Evolutionary conservation across 805 yeast species (phyloP).

Genomic region (Kuraishia floccosa): DNA sequence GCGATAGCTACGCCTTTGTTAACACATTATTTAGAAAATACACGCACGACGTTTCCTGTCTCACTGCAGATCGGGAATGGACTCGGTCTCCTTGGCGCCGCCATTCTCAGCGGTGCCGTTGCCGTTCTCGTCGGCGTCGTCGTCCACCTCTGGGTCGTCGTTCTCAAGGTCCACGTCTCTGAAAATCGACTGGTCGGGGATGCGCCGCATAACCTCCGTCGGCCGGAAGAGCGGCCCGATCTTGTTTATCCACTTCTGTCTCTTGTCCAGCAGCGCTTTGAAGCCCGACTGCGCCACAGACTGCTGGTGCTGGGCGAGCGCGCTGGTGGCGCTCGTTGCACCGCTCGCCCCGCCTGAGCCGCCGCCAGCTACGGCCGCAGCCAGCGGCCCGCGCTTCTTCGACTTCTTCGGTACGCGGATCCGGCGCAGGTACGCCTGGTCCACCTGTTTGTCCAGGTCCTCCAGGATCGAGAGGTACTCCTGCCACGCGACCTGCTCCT

Average conservation of each 20-base stretch:
- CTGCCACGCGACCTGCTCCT: constrained; percentile 89
- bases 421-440: constrained; percentile 82
- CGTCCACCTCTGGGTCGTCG: constrained; percentile 7
- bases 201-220: constrained; percentile 59
- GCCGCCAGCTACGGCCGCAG: constrained; percentile 9
- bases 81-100: constrained; percentile 13
- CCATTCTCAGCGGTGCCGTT: not conserved
- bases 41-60: not conserved
- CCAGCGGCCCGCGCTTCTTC: constrained; percentile 33
- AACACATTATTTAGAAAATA: not conserved
- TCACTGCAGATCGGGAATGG: constrained; percentile 3
- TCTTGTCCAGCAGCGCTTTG: constrained; percentile 71
- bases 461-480: constrained; percentile 85
- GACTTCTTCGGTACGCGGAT: constrained; percentile 62
- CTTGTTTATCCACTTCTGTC: constrained; percentile 78
- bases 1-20: not conserved
- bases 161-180: constrained; percentile 15
- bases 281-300: constrained; percentile 72
- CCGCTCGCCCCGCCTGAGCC: constrained; percentile 10
- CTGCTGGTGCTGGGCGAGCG: constrained; percentile 40
- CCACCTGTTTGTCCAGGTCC: constrained; percentile 93
- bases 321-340: constrained; percentile 11
- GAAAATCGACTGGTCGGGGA: constrained; percentile 57
- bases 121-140: constrained; percentile 5
- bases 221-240: constrained; percentile 79